phyloP scores from a whole-genome alignment of 2,329 filamentous ascomycete genomes.

The Cercospora canescens region DNA sequence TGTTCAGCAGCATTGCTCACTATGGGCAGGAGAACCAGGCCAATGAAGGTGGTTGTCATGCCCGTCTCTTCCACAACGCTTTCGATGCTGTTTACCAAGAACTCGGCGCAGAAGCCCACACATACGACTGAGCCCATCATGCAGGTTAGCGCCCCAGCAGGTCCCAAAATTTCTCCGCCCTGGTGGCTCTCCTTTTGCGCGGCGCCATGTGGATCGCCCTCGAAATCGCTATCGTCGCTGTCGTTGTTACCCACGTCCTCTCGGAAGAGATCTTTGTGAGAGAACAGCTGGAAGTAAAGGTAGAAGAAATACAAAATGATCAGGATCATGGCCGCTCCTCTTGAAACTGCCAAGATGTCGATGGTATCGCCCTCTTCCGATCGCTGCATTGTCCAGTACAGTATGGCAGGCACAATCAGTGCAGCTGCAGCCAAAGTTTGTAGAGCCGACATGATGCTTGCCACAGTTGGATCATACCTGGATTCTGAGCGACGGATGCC shows the following conservation, averaged over 20 bases:
- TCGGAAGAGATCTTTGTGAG: conserved; percentile 50
- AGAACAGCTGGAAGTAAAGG: conserved; percentile 55
- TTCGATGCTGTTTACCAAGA: conserved; percentile 55
- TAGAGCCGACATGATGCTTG: conserved; percentile 69
- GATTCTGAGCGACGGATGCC: conserved; percentile 46
- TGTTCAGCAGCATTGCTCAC: conserved; percentile 59
- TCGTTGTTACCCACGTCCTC: conserved; percentile 35
- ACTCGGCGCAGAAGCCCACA: conserved; percentile 54
- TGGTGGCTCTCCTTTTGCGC: background rate
- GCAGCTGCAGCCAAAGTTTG: conserved; percentile 57
- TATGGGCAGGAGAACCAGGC: conserved; percentile 56
- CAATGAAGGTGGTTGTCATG: conserved; percentile 58
- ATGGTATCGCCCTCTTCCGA: conserved; percentile 43
- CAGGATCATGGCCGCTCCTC: conserved; percentile 53
- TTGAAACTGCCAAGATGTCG: conserved; percentile 52
- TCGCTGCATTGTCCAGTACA: conserved; percentile 48
- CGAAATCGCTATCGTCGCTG: conserved; percentile 30
- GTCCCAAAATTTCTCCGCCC: conserved; percentile 44
- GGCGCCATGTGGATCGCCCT: conserved; percentile 22
- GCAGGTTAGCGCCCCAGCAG: conserved; percentile 45
- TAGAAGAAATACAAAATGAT: conserved; percentile 55
- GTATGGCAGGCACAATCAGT: conserved; percentile 54
- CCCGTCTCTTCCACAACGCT: conserved; percentile 51
- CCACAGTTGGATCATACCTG: conserved; percentile 70
- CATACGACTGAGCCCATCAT: conserved; percentile 49